A percentile compares a stretch with the other conserved stretches of the same genome.
phyloP scores from a whole-genome alignment of 176 grass and related monocot species.

The Alloteropsis semialata region DNA sequence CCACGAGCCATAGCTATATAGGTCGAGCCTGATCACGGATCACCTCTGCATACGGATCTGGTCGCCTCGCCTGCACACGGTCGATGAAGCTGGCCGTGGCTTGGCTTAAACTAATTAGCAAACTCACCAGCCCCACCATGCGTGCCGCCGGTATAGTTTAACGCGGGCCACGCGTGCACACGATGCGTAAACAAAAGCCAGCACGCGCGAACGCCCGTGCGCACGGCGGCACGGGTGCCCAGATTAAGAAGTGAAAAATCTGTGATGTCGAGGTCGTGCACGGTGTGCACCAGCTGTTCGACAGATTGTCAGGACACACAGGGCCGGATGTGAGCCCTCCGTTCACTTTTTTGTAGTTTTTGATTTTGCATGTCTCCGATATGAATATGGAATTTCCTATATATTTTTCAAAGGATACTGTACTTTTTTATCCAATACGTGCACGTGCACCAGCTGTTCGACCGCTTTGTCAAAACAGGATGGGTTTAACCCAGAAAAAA shows the following conservation, averaged over 20 bases:
- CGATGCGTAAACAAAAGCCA: background rate
- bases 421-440: too few species aligned
- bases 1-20: conserved; percentile 13
- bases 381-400: background rate
- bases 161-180: background rate
- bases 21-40: background rate
- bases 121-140: background rate
- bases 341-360: too few species aligned
- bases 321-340: too few species aligned
- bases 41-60: conserved; percentile 43
- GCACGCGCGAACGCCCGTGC: background rate
- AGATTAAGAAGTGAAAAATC: background rate
- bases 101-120: background rate
- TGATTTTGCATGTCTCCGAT: too few species aligned
- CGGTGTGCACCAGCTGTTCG: background rate
- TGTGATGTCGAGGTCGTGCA: background rate
- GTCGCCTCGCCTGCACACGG: background rate
- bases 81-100: background rate
- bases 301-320: background rate
- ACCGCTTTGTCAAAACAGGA: too few species aligned
- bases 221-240: background rate
- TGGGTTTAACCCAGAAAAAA: too few species aligned
- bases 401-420: too few species aligned
- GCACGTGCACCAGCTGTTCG: too few species aligned
- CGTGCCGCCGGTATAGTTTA: background rate